These are phyloP conservation scores for Apiospora hydei DNA, from an alignment of 2,329 filamentous ascomycete species.

Conservation along the genomic window DNA sequence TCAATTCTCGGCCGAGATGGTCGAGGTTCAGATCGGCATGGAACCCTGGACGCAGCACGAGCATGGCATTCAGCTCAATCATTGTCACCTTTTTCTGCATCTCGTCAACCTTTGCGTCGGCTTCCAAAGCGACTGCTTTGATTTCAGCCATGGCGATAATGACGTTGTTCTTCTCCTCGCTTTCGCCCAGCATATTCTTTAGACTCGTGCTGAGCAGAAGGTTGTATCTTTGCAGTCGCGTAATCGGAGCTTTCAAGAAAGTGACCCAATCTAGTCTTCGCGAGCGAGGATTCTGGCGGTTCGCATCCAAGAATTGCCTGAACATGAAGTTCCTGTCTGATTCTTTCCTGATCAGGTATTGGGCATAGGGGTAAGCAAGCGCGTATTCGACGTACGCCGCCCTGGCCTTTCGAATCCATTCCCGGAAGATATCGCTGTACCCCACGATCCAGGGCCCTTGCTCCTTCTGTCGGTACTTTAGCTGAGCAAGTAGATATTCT, in stretches of 20 bases:
- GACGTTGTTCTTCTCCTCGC: slow-evolving; percentile 88
- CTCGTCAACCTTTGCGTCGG: slow-evolving; percentile 90
- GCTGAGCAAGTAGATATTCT: slow-evolving; percentile 87
- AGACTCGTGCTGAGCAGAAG: slow-evolving; percentile 84
- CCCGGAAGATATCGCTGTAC: slow-evolving; percentile 96
- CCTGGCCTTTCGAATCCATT: slow-evolving; percentile 97
- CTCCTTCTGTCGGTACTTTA: slow-evolving; percentile 96
- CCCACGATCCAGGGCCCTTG: slow-evolving; percentile 94
- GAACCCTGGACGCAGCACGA: slow-evolving; percentile 87
- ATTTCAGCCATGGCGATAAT: slow-evolving; percentile 89
- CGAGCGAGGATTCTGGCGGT: slow-evolving; percentile 78
- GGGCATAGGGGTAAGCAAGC: slow-evolving; percentile 83
- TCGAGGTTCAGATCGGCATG: slow-evolving; percentile 89
- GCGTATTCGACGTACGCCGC: slow-evolving; percentile 92
- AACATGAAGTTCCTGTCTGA: slow-evolving; percentile 86
- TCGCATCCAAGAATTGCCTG: slow-evolving; percentile 82
- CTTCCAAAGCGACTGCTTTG: slow-evolving; percentile 86
- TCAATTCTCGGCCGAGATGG: slow-evolving; percentile 89
- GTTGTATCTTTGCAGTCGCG: slow-evolving; percentile 87
- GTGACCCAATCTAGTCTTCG: slow-evolving; percentile 91
- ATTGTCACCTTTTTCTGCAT: slow-evolving; percentile 91
- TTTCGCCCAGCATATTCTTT: slow-evolving; percentile 83
- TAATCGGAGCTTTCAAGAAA: slow-evolving; percentile 92
- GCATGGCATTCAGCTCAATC: slow-evolving; percentile 81
- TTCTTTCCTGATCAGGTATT: slow-evolving; percentile 84